Conservation (phyloP, 2,329 filamentous ascomycete genomes). For the Talaromyces sp. region DNA sequence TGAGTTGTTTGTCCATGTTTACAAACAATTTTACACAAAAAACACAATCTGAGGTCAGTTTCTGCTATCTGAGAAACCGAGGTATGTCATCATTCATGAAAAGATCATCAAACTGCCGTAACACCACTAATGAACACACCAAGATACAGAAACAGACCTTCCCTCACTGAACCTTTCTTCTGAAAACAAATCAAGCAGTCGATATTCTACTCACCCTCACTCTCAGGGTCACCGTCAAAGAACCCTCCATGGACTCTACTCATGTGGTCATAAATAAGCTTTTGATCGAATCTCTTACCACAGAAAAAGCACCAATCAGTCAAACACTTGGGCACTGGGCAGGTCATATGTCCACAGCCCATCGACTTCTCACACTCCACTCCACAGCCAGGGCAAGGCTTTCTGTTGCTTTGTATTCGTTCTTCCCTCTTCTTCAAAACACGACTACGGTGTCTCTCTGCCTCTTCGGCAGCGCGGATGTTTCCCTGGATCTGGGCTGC, state of each 20-base stretch:
- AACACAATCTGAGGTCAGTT: not conserved
- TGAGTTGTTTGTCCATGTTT: not conserved
- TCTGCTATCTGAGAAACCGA: no score
- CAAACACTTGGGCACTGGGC: not conserved
- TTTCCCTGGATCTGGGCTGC: not conserved
- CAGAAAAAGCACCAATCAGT: not conserved
- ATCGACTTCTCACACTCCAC: not conserved
- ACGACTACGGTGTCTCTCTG: not conserved
- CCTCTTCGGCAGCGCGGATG: not conserved
- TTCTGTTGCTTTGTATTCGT: not conserved
- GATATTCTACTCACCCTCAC: not conserved
- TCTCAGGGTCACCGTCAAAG: not conserved
- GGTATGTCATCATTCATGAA: no score
- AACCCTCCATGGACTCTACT: not conserved
- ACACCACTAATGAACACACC: no score
- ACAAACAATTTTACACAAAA: not conserved
- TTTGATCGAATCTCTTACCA: not conserved
- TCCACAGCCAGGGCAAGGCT: not conserved
- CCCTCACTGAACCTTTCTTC: no score
- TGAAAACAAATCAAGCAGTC: no score
- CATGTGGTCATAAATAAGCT: not conserved
- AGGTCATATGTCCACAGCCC: not conserved
- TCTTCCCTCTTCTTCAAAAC: not conserved
- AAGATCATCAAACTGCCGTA: no score
- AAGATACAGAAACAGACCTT: no score